Percentiles rank a stretch among this genome's conserved stretches.
phyloP scores from a whole-genome alignment of 2,329 filamentous ascomycete species.

The Ophioceras dolichostomum region DNA sequence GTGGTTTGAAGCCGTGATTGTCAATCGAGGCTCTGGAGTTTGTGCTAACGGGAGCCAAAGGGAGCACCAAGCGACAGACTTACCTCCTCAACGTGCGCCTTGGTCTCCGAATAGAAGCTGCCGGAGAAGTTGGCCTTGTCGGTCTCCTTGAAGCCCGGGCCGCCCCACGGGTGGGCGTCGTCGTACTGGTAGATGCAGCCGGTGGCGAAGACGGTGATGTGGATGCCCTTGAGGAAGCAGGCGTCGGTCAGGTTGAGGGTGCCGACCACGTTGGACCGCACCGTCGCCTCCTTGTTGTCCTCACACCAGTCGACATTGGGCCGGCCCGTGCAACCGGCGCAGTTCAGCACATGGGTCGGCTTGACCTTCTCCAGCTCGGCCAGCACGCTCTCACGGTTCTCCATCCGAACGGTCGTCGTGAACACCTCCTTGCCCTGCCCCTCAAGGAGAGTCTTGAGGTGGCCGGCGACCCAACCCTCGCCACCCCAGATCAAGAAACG shows the following conservation, averaged over 20 bases:
- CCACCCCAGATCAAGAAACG: slow-evolving; percentile 52
- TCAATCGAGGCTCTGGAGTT: no score
- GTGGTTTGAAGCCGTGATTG: no score
- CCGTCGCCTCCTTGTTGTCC: slow-evolving; percentile 54
- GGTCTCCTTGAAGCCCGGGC: slow-evolving; percentile 46
- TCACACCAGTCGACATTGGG: slow-evolving; percentile 64
- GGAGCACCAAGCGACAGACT: slow-evolving; percentile 15
- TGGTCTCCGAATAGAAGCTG: slow-evolving; percentile 58
- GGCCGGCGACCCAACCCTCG: slow-evolving; percentile 49
- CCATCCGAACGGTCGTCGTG: slow-evolving; percentile 52
- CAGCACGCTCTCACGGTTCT: slow-evolving; percentile 45
- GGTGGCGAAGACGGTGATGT: slow-evolving; percentile 54
- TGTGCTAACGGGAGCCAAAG: background rate
- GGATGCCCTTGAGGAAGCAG: slow-evolving; percentile 45
- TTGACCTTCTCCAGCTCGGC: slow-evolving; percentile 43
- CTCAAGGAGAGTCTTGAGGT: slow-evolving; percentile 45
- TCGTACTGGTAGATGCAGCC: slow-evolving; percentile 58
- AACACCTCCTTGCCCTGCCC: slow-evolving; percentile 47
- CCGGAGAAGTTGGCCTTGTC: slow-evolving; percentile 53
- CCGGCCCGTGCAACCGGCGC: slow-evolving; percentile 52
- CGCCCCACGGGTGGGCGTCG: slow-evolving; percentile 45
- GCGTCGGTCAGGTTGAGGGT: slow-evolving; percentile 50
- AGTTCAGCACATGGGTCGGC: slow-evolving; percentile 56
- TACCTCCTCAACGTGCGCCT: slow-evolving; percentile 52
- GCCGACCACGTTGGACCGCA: slow-evolving; percentile 55